Evolutionary conservation across 331 rosid species (phyloP).

Genomic region (Phaseolus coccineus): DNA sequence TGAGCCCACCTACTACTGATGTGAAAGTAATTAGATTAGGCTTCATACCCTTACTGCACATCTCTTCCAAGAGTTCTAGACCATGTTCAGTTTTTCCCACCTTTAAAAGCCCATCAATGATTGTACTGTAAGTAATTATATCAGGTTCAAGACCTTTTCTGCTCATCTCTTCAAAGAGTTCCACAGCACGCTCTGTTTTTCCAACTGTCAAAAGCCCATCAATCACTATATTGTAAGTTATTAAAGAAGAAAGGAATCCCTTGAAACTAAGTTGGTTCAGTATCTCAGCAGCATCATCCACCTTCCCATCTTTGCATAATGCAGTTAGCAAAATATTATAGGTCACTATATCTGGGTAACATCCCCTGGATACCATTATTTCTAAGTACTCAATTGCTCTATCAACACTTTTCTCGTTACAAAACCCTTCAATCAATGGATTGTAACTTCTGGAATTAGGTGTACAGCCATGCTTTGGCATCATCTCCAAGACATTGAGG

Average conservation of each 20-base stretch:
- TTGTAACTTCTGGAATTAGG: neutral
- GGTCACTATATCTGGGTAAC: neutral
- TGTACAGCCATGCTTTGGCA: neutral
- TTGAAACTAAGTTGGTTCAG: neutral
- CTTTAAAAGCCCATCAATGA: conserved; percentile 84
- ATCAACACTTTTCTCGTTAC: neutral
- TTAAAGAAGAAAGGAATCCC: neutral
- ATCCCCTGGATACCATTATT: neutral
- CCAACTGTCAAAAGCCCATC: conserved; percentile 34
- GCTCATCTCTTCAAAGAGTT: conserved; percentile 70
- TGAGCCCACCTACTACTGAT: conserved; percentile 77
- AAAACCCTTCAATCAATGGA: neutral
- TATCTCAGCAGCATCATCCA: too few species aligned
- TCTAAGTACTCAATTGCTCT: neutral
- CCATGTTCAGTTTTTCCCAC: conserved; percentile 67
- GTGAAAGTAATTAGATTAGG: conserved; percentile 81
- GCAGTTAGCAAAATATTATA: too few species aligned
- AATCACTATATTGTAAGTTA: neutral
- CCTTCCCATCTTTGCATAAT: too few species aligned
- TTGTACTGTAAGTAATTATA: conserved; percentile 71
- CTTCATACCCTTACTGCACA: conserved; percentile 64
- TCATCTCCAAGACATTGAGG: neutral
- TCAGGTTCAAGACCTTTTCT: conserved; percentile 74
- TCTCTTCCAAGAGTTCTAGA: conserved; percentile 65
- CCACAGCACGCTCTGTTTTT: conserved; percentile 62